Base-by-base conservation (phyloP, 2,329 filamentous ascomycete genomes). In the Penicillium paneum region DNA sequence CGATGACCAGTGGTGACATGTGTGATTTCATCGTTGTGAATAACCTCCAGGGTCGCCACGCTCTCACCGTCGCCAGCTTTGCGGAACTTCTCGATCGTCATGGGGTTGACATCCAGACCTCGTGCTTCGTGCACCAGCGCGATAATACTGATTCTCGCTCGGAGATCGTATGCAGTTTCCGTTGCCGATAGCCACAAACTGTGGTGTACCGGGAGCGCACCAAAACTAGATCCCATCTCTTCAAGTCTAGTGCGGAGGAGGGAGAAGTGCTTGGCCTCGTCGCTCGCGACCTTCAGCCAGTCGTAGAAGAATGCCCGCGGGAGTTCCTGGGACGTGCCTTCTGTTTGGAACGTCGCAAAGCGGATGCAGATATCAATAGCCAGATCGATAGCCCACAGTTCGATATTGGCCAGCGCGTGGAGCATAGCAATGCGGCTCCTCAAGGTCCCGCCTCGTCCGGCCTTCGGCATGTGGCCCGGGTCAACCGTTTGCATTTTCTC, bases 1-100 rank as follows among this genome's bases (percentile, higher is more conserved):
- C 76, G 64, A 54, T 79, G 76, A 5, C 76, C 77, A 5, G 76
- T 78, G 0, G 77, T 79, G 19, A 79, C 76, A 57, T 79, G 77
- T 0, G 77, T 79, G 39, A 79, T 78, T 59, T 79, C 77, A 41
- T 79, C 77, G 46, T 77, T 78, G 48, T 79, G 77, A 31, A 79
- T 79, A 21, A 78, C 65, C 34, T 73, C 72, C 50, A 79, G 57
- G 3, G 66, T 65, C 10, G 73, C 67, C 13, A 78, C 76, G 46
- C 76, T 79, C 43, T 79, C 75, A 8, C 34, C 38, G 39, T 79
- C 77, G 2, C 64, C 62, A 0, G 74, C 72, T 39, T 67, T 69
- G 46, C 74, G 76, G 59, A 79, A 79, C 51, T 78, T 78, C 42
- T 76, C 71, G 40, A 79, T 79, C 0, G 77, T 78, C 68, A 77